These are phyloP conservation scores for Conticribra weissflogii DNA, from an alignment of 108 stramenopile genomes.

Conservation along the genomic window DNA sequence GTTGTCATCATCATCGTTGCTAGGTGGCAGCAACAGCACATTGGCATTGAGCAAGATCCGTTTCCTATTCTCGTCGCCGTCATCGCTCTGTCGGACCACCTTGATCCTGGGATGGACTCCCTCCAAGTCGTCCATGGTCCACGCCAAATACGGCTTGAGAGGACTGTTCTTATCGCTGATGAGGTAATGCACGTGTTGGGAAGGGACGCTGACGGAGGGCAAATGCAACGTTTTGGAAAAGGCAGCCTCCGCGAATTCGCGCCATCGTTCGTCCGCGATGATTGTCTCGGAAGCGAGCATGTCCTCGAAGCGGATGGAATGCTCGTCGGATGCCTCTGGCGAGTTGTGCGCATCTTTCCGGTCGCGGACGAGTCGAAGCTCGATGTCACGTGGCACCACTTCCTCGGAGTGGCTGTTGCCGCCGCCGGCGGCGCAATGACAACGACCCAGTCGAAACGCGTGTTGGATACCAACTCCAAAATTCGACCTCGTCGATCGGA, in stretches of 20 bases:
- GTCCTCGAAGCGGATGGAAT: too few species aligned
- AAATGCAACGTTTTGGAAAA: slow-evolving; percentile 34
- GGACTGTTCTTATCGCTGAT: slow-evolving; percentile 44
- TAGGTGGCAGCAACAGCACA: too few species aligned
- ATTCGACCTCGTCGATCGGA: too few species aligned
- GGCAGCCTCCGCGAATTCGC: slow-evolving; percentile 21
- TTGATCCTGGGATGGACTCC: slow-evolving; percentile 72
- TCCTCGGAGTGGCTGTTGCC: too few species aligned
- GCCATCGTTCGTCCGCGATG: slow-evolving; percentile 43
- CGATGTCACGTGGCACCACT: too few species aligned
- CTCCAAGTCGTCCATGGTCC: slow-evolving; percentile 48
- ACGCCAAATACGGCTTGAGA: slow-evolving; percentile 56
- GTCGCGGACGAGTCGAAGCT: too few species aligned
- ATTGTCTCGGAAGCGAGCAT: too few species aligned
- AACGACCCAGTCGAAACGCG: too few species aligned
- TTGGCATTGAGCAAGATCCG: slow-evolving; percentile 47
- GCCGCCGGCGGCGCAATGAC: too few species aligned
- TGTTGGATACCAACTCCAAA: too few species aligned
- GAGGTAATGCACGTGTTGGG: slow-evolving; percentile 39
- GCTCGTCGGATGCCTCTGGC: too few species aligned
- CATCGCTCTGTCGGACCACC: slow-evolving; percentile 52
- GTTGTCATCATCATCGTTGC: not conserved
- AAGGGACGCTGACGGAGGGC: slow-evolving; percentile 46
- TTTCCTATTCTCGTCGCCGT: slow-evolving; percentile 21
- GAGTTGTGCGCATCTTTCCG: too few species aligned